Evolutionary conservation across 257 asterid species (phyloP), one percentile per base, ranked within the genome.

Genomic region (Cynanchum wilfordii): DNA sequence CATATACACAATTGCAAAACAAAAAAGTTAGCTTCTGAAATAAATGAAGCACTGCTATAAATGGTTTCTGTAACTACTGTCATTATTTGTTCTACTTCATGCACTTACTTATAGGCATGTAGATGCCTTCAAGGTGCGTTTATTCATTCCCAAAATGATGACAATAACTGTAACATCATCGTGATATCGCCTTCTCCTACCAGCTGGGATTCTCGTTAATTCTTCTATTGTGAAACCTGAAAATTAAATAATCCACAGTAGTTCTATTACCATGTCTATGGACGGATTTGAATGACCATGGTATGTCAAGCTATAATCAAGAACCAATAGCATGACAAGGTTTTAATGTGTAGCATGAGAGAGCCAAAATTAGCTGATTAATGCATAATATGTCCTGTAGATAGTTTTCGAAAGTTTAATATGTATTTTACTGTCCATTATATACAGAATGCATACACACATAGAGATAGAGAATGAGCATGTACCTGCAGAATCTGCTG

Each of bases 101-200:
- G 70, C 75, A 42, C 70, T 90, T 82, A 91, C 70, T 90, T 82
- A 91, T 12, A 85, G 75, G 68, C 79, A 86, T 6, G 86, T 89
- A 11, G 98, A 93, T 64, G 98, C 98, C 86, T 89, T 93, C 29
- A 96, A 84, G 70, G 96, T 89, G 76, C 97, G 90, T 81, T 91
- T 88, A 71, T 87, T 85, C 73, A 90, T 84, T 64, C 97, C 97
- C 33, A 94, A 82, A 15, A 88, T 82, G 10, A 94, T 83, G 49
- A 94, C 99, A 20, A 94, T 89, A 10, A 87, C 97, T 8, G 98
- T 89, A 6, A 91, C 90, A 63, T 94, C 98, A n/a, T 94, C 97
- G 1, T 94, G 99, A 78, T 94, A 94, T 78, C 88, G 89, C 50
- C 99, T 83, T 49, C 97, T 84, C 72, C 96, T 87, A 71, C 97